These are phyloP conservation scores for Ophiostoma quercus DNA, from an alignment of 2,329 filamentous ascomycete species.

Conservation along the genomic window DNA sequence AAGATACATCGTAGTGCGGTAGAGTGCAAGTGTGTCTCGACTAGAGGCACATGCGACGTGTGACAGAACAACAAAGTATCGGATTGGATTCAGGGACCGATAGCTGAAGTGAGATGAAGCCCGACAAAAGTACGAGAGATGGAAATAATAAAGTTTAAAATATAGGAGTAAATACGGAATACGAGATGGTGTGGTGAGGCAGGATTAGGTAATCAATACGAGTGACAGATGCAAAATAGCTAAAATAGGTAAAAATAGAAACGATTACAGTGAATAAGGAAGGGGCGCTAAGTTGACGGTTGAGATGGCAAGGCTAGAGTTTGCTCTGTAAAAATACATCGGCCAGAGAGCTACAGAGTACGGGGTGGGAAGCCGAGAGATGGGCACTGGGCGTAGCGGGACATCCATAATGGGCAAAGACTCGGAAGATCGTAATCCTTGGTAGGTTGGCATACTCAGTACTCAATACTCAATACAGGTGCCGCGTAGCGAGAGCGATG, in stretches of 20 bases:
- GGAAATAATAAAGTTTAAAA: not conserved
- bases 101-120: not conserved
- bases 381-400: not conserved
- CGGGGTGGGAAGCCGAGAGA: not conserved
- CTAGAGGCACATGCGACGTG: not conserved
- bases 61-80: not conserved
- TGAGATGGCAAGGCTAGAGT: not conserved
- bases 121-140: not conserved
- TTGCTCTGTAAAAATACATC: not conserved
- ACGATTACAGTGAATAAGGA: not conserved
- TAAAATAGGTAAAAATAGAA: not conserved
- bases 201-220: not conserved
- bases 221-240: not conserved
- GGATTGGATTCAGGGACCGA: not conserved
- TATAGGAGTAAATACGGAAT: not conserved
- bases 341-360: not conserved
- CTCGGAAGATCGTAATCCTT: slow-evolving; percentile 1
- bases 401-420: not conserved
- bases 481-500: not conserved
- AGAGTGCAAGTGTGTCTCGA: not conserved
- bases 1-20: too few relatives aligned
- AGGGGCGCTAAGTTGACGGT: not conserved
- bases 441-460: not conserved
- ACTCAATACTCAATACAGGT: not conserved
- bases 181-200: not conserved